phyloP scores from a whole-genome alignment of 768 basidiomycete species.

The Amanita rubescens region DNA sequence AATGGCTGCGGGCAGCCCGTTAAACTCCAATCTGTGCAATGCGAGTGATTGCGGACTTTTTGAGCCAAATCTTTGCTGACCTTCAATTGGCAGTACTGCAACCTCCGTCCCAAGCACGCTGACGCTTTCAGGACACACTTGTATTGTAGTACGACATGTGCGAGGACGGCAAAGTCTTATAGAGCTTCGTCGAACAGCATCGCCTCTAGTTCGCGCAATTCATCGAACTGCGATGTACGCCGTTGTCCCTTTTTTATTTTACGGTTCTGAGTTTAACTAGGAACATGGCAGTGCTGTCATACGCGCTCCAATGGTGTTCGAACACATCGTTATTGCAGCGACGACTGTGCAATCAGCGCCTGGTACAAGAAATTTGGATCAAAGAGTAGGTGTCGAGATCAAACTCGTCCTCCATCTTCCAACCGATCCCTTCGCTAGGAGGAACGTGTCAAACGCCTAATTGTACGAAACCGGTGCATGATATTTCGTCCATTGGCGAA shows the following conservation, averaged over 20 bases:
- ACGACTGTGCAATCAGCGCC: conserved; percentile 43
- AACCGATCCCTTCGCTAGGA: conserved; percentile 11
- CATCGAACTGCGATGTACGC: conserved; percentile 46
- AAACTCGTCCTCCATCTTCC: neutral
- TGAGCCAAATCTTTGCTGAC: neutral
- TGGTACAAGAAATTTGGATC: conserved; percentile 15
- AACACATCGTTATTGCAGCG: conserved; percentile 57
- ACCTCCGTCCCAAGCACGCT: conserved; percentile 45
- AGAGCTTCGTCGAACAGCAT: conserved; percentile 15
- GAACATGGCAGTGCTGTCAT: conserved; percentile 46
- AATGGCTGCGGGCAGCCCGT: conserved; percentile 20
- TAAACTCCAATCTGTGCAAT: conserved; percentile 39
- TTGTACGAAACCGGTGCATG: conserved; percentile 37
- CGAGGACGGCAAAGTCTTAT: conserved; percentile 32
- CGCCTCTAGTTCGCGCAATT: conserved; percentile 17
- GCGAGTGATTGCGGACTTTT: conserved; percentile 24
- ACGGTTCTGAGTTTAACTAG: neutral
- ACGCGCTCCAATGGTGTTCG: conserved; percentile 52
- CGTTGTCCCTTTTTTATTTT: conserved; percentile 5
- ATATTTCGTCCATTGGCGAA: conserved; percentile 25
- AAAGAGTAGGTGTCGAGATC: conserved; percentile 14
- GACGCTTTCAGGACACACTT: conserved; percentile 50
- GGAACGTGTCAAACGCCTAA: conserved; percentile 46
- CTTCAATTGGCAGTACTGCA: conserved; percentile 38
- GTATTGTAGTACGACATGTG: conserved; percentile 54